Base-by-base conservation (phyloP, 805 yeast species). In the Ogataea salicorniae region DNA sequence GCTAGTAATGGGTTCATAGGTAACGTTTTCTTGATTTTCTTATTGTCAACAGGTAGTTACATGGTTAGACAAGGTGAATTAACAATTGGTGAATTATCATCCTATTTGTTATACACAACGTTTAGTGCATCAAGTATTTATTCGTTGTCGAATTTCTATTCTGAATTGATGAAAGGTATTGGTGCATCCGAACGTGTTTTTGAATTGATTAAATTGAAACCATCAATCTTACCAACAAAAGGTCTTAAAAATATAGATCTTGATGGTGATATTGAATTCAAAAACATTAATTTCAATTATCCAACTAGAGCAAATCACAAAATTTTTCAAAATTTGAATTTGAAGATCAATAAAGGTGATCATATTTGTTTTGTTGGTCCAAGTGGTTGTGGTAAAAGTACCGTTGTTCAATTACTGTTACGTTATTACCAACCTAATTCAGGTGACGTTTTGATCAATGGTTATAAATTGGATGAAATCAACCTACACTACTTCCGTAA, bases 371-470 rank as follows among this genome's bases (percentile, higher is more conserved):
- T 92, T 49, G 97, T 91, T 16, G 98, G 98, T 2, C 97, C 96
- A n/a, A 84, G 95, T 34, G 98, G 98, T 1, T 87, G 96, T 51
- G 98, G 98, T 23, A 92, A 92, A 64, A 87, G 96, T 16, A 91
- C 97, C 0, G 79, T 92, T 3, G 76, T 91, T 6, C 87, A 91
- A 45, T 69, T 92, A 45, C 68, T 92, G 40, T 67, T 91, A 56
- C 73, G 98, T 49, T 87, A 87, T 61, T 92, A 92, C 66, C 96
- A 90, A 58, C 91, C 95, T 2, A 61, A 63, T 13, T 50, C 63
- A 0, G 98, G 98, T 22, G 57, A 66, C 7, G 80, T 92, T 34
- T 56, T 69, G 4, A 73, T 91, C 18, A 90, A 90, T 51, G 80
- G 79, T 13, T 76, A 79, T 46, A 73, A 84, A 51, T 75, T 92